Conservation (phyloP, 192 early-diverging fungal species). For the Dissophora globulifera region DNA sequence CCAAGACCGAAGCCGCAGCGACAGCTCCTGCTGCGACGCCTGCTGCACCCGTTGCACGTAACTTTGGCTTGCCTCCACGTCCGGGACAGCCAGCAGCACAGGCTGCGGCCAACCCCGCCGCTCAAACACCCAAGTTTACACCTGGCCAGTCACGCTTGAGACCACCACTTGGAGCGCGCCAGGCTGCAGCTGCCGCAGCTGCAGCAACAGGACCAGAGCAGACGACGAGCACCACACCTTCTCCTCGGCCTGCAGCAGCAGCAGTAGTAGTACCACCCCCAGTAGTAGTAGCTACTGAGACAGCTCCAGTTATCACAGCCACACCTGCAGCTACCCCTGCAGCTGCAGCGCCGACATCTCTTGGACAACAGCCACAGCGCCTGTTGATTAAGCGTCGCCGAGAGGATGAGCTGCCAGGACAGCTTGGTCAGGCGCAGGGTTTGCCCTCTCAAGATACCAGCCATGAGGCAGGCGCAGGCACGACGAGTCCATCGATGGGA, state of each 20-base stretch:
- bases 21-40: background rate
- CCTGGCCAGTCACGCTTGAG: constrained; percentile 38
- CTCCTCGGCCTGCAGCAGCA: background rate
- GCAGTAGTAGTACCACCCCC: background rate
- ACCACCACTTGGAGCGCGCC: constrained; percentile 30
- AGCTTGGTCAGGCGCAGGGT: constrained; percentile 6
- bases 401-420: constrained; percentile 27
- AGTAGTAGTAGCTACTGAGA: background rate
- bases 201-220: background rate
- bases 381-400: constrained; percentile 38
- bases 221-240: too few relatives aligned
- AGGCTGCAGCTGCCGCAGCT: constrained; percentile 13
- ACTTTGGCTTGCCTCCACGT: constrained; percentile 20
- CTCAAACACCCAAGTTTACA: background rate
- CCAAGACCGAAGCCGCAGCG: too few relatives aligned
- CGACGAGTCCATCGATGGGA: constrained; percentile 26
- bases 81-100: too few relatives aligned
- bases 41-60: constrained; percentile 5
- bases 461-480: constrained; percentile 23
- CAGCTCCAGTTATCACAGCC: background rate
- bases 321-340: background rate
- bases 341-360: constrained; percentile 1
- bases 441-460: background rate
- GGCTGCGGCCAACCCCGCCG: background rate
- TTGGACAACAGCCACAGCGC: constrained; percentile 9